These are phyloP conservation scores for Luvunga scandens DNA, from an alignment of 345 rosid species.

Conservation along the genomic window DNA sequence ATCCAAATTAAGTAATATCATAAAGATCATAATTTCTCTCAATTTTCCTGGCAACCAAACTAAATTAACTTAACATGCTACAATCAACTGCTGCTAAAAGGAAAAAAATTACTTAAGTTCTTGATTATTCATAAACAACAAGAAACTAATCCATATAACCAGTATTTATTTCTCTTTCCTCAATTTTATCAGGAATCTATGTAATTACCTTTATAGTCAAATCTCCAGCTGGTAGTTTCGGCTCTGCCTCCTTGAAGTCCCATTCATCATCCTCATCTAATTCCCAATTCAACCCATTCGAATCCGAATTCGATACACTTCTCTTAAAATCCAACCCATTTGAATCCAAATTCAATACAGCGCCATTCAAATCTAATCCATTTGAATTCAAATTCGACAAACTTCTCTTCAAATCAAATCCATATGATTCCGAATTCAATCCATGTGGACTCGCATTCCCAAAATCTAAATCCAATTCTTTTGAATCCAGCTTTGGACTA, in stretches of 20 bases:
- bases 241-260: slow-evolving; percentile 39
- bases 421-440: not conserved
- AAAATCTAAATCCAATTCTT: slow-evolving; percentile 15
- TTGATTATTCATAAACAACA: no score
- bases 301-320: not conserved
- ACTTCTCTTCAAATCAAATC: not conserved
- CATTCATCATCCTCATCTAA: slow-evolving; percentile 8
- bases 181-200: slow-evolving; percentile 2
- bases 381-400: slow-evolving; percentile 7
- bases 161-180: no score
- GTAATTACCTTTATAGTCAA: slow-evolving; percentile 30
- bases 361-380: no score
- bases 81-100: not conserved
- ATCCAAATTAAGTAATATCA: not conserved
- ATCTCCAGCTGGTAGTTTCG: not conserved
- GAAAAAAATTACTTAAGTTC: not conserved
- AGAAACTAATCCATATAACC: no score
- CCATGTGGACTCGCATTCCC: slow-evolving; percentile 8
- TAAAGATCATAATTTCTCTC: not conserved
- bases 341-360: no score
- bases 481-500: slow-evolving; percentile 6
- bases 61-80: slow-evolving; percentile 24
- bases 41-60: slow-evolving; percentile 6
- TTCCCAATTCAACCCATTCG: not conserved
- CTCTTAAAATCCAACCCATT: no score